Evolutionary conservation across 352 stramenopile genomes (phyloP).

Genomic region (Blastocystis sp.): DNA sequence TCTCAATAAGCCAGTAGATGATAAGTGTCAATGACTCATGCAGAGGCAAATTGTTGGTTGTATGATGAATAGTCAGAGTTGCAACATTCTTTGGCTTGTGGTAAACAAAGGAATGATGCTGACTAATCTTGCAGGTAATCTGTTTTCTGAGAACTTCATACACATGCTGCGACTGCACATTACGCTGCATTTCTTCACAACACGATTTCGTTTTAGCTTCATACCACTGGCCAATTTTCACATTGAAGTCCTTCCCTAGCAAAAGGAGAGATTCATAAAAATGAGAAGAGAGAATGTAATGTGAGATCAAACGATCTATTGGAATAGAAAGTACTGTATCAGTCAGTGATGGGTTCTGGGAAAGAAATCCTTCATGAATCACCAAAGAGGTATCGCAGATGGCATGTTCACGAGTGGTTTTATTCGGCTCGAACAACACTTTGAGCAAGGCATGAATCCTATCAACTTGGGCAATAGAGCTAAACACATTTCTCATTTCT

Average conservation of each 20-base stretch:
- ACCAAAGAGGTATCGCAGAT: neutral
- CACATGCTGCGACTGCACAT: constrained; percentile 3
- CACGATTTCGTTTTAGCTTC: neutral
- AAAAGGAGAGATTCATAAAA: constrained; percentile 18
- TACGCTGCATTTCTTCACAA: neutral
- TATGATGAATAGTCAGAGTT: neutral
- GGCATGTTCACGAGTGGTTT: neutral
- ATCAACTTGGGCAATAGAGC: neutral
- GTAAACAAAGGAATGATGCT: neutral
- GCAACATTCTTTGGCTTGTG: neutral
- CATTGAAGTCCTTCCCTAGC: neutral
- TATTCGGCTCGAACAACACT: neutral
- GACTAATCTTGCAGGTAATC: neutral
- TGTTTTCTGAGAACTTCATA: constrained; percentile 26
- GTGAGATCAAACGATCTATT: neutral
- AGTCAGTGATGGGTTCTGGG: neutral
- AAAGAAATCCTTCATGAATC: neutral
- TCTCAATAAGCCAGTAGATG: constrained; percentile 10
- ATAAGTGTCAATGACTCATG: neutral
- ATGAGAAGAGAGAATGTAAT: neutral
- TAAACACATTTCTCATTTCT: neutral
- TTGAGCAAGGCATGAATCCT: neutral
- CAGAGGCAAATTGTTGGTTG: constrained; percentile 3
- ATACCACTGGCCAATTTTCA: neutral
- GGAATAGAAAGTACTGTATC: neutral